phyloP scores from a whole-genome alignment of 345 rosid genomes.

The Microcos paniculata region DNA sequence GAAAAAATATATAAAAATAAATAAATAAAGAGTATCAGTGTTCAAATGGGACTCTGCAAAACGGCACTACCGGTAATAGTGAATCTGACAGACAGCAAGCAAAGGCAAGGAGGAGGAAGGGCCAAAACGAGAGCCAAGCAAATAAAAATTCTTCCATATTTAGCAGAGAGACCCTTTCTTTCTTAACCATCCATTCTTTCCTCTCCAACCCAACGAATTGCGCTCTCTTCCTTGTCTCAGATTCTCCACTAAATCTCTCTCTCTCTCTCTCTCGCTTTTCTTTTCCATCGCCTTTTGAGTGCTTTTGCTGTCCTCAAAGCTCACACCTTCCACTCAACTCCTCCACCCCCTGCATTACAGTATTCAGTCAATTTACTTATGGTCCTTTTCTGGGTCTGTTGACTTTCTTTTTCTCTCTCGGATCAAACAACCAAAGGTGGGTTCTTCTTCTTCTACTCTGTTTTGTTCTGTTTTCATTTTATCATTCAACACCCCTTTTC shows the following conservation, averaged over 20 bases:
- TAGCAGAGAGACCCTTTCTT: conserved; percentile 18
- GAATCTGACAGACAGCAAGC: conserved; percentile 9
- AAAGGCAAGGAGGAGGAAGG: conserved; percentile 1
- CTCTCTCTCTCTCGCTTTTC: not conserved
- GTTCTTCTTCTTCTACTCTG: not conserved
- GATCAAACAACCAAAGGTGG: conserved; percentile 4
- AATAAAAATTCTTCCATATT: conserved; percentile 20
- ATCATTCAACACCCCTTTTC: not conserved
- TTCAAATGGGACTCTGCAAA: conserved; percentile 14
- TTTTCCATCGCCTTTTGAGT: not conserved
- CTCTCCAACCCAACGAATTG: not conserved
- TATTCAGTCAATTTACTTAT: not conserved
- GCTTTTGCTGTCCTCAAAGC: not conserved
- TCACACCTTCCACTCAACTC: conserved; percentile 1
- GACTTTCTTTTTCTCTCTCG: not conserved
- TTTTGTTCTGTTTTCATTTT: not conserved
- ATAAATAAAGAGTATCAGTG: not conserved
- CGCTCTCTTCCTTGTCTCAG: conserved; percentile 7
- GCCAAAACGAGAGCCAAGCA: conserved; percentile 15
- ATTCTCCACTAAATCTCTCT: conserved; percentile 25
- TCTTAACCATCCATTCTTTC: conserved; percentile 46
- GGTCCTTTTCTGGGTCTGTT: conserved; percentile 5
- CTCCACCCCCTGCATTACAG: conserved; percentile 1
- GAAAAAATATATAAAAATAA: not conserved
- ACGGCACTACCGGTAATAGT: conserved; percentile 32